Conservation (phyloP, 2,329 filamentous ascomycete species). For the Colletotrichum neosansevieriae region DNA sequence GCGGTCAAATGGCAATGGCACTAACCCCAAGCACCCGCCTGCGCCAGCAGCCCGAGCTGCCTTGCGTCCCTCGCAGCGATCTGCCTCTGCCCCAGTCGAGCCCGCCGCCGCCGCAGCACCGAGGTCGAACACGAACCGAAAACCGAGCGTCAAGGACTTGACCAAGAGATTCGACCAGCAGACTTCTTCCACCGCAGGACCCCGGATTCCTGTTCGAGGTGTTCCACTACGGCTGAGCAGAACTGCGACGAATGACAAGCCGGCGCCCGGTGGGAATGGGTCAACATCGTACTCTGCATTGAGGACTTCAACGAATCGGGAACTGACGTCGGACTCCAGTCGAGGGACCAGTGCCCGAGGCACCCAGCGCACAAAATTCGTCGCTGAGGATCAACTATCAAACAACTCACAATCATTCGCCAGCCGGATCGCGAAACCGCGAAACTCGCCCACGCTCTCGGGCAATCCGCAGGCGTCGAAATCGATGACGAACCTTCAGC, state of each 20-base stretch:
- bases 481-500: slow-evolving; percentile 50
- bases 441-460: slow-evolving; percentile 46
- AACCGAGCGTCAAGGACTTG: slow-evolving; percentile 84
- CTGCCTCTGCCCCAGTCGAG: slow-evolving; percentile 68
- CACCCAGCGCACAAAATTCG: slow-evolving; percentile 60
- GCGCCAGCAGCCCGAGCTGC: slow-evolving; percentile 55
- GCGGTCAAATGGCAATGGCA: slow-evolving; percentile 64
- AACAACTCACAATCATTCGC: slow-evolving; percentile 70
- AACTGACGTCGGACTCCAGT: slow-evolving; percentile 45
- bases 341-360: slow-evolving; percentile 30
- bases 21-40: slow-evolving; percentile 61
- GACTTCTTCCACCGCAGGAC: slow-evolving; percentile 54
- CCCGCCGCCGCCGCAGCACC: slow-evolving; percentile 52
- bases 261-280: slow-evolving; percentile 37
- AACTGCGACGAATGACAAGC: slow-evolving; percentile 48
- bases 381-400: slow-evolving; percentile 63
- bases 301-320: slow-evolving; percentile 52
- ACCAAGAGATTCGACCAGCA: slow-evolving; percentile 80
- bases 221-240: slow-evolving; percentile 52
- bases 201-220: slow-evolving; percentile 52
- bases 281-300: slow-evolving; percentile 56
- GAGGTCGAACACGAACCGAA: slow-evolving; percentile 50
- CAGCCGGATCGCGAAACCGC: slow-evolving; percentile 68
- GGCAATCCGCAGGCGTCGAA: slow-evolving; percentile 51
- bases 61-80: slow-evolving; percentile 60